phyloP scores from a whole-genome alignment of 2,329 filamentous ascomycete species.

The Emydomyces testavorans region DNA sequence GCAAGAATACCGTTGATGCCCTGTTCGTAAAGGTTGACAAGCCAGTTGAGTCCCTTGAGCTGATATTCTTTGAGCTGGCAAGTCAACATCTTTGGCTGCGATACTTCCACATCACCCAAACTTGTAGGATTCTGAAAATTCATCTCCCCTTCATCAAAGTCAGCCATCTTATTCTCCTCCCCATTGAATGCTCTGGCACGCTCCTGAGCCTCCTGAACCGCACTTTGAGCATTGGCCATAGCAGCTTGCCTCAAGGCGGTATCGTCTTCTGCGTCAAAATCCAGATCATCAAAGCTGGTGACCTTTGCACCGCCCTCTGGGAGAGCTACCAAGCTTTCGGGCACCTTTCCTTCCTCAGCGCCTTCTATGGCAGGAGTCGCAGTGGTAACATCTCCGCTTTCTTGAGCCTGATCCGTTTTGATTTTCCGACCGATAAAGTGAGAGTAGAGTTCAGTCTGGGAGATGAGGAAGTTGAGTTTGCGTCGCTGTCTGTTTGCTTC shows the following conservation, averaged over 20 bases:
- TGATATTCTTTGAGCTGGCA: conserved; percentile 97
- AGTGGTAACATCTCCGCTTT: conserved; percentile 58
- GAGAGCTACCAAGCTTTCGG: conserved; percentile 38
- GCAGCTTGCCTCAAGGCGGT: conserved; percentile 68
- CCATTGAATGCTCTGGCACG: conserved; percentile 91
- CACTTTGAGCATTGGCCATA: conserved; percentile 90
- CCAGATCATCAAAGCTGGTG: conserved; percentile 84
- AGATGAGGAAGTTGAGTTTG: conserved; percentile 98
- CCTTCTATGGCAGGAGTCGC: conserved; percentile 41
- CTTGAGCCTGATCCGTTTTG: conserved; percentile 92
- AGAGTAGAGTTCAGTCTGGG: conserved; percentile 95
- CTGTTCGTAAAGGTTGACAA: conserved; percentile 97
- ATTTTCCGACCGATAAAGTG: conserved; percentile 99
- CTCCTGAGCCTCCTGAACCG: conserved; percentile 85
- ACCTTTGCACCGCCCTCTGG: conserved; percentile 51
- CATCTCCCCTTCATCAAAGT: conserved; percentile 91
- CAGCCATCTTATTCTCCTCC: conserved; percentile 50
- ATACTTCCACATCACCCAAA: conserved; percentile 83
- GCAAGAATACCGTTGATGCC: conserved; percentile 95
- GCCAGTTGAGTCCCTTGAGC: conserved; percentile 97
- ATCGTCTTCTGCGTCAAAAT: conserved; percentile 94
- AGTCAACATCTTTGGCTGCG: conserved; percentile 85
- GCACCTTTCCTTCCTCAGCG: conserved; percentile 37
- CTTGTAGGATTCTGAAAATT: conserved; percentile 99
- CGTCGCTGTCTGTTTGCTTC: conserved; percentile 95